Conservation (phyloP, 2,329 filamentous ascomycete genomes). For the Lecanicillium sp. region DNA sequence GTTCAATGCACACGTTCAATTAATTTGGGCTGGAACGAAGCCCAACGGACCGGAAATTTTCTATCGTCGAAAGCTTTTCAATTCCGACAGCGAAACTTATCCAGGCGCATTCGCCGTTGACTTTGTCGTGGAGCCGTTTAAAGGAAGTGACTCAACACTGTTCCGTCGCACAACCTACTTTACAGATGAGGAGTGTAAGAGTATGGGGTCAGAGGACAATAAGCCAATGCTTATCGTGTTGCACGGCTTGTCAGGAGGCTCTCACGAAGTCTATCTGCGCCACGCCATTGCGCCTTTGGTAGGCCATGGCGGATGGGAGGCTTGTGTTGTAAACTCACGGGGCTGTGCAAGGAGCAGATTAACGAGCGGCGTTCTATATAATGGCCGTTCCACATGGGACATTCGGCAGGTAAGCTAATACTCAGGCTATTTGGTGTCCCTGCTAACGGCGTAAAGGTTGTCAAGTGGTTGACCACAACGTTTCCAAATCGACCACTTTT, state of each 20-base stretch:
- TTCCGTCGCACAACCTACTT: background rate
- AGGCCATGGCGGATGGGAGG: background rate
- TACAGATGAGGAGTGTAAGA: background rate
- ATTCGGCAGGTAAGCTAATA: background rate
- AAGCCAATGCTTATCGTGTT: background rate
- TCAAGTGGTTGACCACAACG: background rate
- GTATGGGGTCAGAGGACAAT: background rate
- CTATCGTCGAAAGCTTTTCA: background rate
- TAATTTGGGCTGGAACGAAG: background rate
- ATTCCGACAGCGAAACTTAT: background rate
- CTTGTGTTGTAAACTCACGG: background rate
- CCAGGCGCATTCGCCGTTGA: background rate
- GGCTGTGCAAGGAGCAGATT: background rate
- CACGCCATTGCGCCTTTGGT: background rate
- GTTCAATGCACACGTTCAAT: background rate
- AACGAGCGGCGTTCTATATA: background rate
- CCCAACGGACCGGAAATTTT: background rate
- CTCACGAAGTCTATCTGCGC: background rate
- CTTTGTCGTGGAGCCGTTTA: background rate
- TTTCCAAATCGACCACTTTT: background rate
- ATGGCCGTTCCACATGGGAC: background rate
- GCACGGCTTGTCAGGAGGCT: background rate
- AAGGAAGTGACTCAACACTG: background rate
- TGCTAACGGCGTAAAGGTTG: background rate
- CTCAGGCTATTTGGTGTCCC: background rate